A percentile compares a stretch with the other conserved stretches of the same genome.
phyloP scores from a whole-genome alignment of 1,284 basidiomycete genomes.

The Stereum hirsutum region DNA sequence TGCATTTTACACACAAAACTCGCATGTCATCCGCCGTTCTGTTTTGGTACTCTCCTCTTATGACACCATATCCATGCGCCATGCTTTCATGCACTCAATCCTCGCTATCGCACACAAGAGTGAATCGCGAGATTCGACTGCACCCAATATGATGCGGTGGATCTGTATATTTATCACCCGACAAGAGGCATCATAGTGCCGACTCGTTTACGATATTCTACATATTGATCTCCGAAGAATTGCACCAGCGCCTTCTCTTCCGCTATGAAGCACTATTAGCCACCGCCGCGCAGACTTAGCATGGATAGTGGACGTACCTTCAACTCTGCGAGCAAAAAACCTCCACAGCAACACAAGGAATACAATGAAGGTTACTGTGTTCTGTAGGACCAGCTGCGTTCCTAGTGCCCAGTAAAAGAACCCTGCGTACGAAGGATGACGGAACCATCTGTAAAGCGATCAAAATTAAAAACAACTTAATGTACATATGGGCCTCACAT shows the following conservation, averaged over 20 bases:
- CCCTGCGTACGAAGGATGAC: slow-evolving; percentile 95
- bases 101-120: slow-evolving; percentile 8
- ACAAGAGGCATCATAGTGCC: slow-evolving; percentile 72
- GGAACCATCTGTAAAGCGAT: slow-evolving; percentile 56
- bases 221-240: slow-evolving; percentile 82
- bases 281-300: not conserved
- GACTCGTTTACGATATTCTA: slow-evolving; percentile 57
- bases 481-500: slow-evolving; percentile 20
- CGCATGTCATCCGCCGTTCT: slow-evolving; percentile 16
- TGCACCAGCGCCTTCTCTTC: slow-evolving; percentile 67
- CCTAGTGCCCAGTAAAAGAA: slow-evolving; percentile 98
- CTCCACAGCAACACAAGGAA: slow-evolving; percentile 66
- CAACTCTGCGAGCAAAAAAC: slow-evolving; percentile 82
- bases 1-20: slow-evolving; percentile 10
- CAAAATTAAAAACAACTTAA: not conserved
- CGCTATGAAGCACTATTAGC: slow-evolving; percentile 26
- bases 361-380: slow-evolving; percentile 65
- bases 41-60: slow-evolving; percentile 9
- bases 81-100: slow-evolving; percentile 4
- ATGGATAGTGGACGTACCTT: slow-evolving; percentile 41
- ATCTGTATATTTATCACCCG: slow-evolving; percentile 22
- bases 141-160: not conserved
- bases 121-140: not conserved
- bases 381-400: slow-evolving; percentile 90
- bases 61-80: slow-evolving; percentile 11